Conservation (phyloP, 2,329 filamentous ascomycete genomes). For the Penicillium psychrosexuale region DNA sequence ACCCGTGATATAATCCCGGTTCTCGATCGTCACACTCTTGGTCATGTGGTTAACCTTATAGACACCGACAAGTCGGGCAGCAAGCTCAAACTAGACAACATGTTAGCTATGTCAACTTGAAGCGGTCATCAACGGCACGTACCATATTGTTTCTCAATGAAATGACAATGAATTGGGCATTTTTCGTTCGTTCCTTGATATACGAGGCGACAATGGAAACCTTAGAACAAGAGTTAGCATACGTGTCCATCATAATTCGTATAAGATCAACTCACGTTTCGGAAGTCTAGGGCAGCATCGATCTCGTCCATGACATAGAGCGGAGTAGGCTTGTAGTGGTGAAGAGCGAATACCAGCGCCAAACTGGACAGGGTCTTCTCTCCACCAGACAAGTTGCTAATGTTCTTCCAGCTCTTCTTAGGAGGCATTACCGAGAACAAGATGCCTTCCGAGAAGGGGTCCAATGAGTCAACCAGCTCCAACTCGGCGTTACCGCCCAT, state of each 20-base stretch:
- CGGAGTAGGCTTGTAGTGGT: constrained; percentile 97
- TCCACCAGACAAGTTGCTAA: constrained; percentile 89
- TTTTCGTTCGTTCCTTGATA: constrained; percentile 98
- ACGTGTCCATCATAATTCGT: not conserved
- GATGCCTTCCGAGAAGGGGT: constrained; percentile 96
- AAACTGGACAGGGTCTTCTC: constrained; percentile 95
- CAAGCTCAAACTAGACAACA: constrained; percentile 72
- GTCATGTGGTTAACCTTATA: constrained; percentile 99
- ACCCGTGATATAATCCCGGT: constrained; percentile 66
- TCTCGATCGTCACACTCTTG: constrained; percentile 86
- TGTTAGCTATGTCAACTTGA: constrained; percentile 7
- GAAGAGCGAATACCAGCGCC: constrained; percentile 93
- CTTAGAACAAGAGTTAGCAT: constrained; percentile 43
- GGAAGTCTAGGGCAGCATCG: constrained; percentile 93
- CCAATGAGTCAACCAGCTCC: constrained; percentile 91
- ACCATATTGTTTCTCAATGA: constrained; percentile 96
- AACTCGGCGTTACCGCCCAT: constrained; percentile 99
- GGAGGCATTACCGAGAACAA: constrained; percentile 98
- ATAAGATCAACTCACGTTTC: constrained; percentile 70
- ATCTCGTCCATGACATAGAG: constrained; percentile 99
- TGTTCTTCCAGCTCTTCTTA: constrained; percentile 99
- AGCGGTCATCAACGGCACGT: constrained; percentile 9
- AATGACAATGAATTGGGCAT: constrained; percentile 98
- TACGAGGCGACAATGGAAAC: constrained; percentile 97
- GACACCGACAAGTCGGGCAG: constrained; percentile 89